Evolutionary conservation across 306 rosid species (phyloP), one percentile per base, ranked within the genome.

Genomic region (Coriaria nepalensis): DNA sequence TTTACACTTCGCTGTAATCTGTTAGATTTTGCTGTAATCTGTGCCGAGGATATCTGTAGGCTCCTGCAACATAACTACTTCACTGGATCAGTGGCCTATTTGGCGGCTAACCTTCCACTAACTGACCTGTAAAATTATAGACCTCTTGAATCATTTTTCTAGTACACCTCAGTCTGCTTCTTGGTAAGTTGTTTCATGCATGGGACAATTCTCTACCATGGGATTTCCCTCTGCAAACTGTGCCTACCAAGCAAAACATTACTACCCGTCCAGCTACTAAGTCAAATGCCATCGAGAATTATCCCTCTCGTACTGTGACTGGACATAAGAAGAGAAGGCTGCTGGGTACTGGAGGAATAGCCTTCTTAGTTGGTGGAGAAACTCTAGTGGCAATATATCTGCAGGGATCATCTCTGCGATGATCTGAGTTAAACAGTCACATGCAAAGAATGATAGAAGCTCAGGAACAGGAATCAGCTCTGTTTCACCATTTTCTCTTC

Each of bases 81-180:
- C 64, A 76, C 94, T 46, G 97, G 97, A 71, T 81, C 97, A 15
- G 95, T 90, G 48, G 60, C 86, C 33, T 81, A 81, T 72, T 78
- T 90, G 15, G 73, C 87, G 15, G 73, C 87, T 46, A 77, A 68
- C 50, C 94, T 84, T 67, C 84, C 92, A 43, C 81, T 90, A 52
- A 68, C 57, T 60, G 90, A 90, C 71, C 55, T 90, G 95, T 90
- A 73, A 38, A 79, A 59, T 47, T 57, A 61, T 47, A 47, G 12
- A 50, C 40, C 34, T 13, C 29, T 33, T 50, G 9, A 11, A 10
- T 40, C 37, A 13, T 76, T 52, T 62, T 62, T 10, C 42, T 76
- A 82, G 95, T 20, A 20, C 29, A 20, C 29, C 29, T 3, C 29
- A 20, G 29, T 20, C 29, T 20, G 29, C 29, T 20, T 20, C 29